A percentile compares a stretch with the other conserved stretches of the same genome.
Conservation (phyloP, 2,329 filamentous ascomycete species). For the Fusarium sp. region DNA sequence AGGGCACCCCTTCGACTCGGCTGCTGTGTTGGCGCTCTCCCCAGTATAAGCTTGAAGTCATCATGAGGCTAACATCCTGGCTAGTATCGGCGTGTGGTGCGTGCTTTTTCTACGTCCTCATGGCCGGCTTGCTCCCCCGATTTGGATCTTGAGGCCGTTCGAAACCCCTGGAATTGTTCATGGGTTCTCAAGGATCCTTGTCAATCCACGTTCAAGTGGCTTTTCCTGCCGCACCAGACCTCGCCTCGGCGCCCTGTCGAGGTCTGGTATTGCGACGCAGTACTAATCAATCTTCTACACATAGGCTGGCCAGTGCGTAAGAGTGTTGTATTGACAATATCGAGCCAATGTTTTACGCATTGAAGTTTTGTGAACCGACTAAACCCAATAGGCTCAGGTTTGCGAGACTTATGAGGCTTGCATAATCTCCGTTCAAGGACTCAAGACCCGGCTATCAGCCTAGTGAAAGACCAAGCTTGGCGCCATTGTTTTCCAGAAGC, state of each 20-base stretch:
- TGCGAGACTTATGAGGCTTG: conserved; percentile 18
- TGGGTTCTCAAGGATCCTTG: conserved; percentile 40
- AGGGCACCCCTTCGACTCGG: conserved; percentile 4
- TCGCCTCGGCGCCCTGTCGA: conserved; percentile 38
- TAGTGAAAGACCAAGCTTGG: conserved; percentile 22
- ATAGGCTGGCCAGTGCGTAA: conserved; percentile 27
- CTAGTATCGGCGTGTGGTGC: conserved; percentile 41
- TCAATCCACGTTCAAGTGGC: conserved; percentile 35
- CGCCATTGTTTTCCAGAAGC: conserved; percentile 44
- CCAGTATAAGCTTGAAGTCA: conserved; percentile 17
- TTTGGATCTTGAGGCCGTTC: conserved; percentile 44
- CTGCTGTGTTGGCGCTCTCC: conserved; percentile 18
- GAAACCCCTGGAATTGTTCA: conserved; percentile 34
- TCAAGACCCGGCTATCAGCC: conserved; percentile 17
- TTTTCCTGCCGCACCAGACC: conserved; percentile 35
- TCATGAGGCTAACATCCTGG: conserved; percentile 40
- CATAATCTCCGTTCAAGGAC: conserved; percentile 8
- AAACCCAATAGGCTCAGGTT: conserved; percentile 31
- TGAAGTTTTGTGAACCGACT: conserved; percentile 19
- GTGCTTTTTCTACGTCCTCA: conserved; percentile 38
- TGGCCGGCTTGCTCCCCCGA: conserved; percentile 40
- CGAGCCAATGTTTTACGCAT: conserved; percentile 24
- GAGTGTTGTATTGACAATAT: conserved; percentile 25
- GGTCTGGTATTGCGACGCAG: conserved; percentile 13
- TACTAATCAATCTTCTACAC: conserved; percentile 42